Percentiles rank a stretch among this genome's conserved stretches.
Evolutionary conservation across 192 early-diverging fungal species (phyloP).

Genomic region (Podila minutissima): DNA sequence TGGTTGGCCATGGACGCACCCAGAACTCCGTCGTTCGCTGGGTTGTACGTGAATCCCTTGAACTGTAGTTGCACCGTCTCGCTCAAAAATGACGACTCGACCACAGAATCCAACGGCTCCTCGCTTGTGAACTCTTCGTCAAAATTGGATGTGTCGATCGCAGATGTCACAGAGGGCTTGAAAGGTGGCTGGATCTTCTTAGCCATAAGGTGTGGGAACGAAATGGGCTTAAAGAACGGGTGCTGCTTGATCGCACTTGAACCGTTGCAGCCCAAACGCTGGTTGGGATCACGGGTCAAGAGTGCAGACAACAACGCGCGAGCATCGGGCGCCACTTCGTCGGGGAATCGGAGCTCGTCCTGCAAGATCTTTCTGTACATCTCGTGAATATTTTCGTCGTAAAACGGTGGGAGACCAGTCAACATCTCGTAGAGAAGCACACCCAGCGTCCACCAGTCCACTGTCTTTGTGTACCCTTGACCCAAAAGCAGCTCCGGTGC

Average conservation of each 20-base stretch:
- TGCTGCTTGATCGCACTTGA: conserved; percentile 95
- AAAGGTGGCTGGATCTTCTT: conserved; percentile 95
- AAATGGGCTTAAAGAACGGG: conserved; percentile 90
- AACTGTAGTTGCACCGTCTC: conserved; percentile 95
- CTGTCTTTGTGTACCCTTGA: conserved; percentile 89
- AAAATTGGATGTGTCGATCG: conserved; percentile 97
- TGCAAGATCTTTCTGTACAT: conserved; percentile 96
- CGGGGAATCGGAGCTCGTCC: conserved; percentile 87
- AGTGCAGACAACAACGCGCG: conserved; percentile 74
- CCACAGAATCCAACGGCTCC: conserved; percentile 87
- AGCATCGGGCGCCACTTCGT: conserved; percentile 73
- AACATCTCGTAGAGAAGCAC: conserved; percentile 92
- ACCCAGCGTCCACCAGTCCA: conserved; percentile 99
- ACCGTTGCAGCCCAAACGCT: conserved; percentile 87
- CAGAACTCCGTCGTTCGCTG: conserved; percentile 77
- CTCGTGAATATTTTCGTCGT: conserved; percentile 94
- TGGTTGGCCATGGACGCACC: conserved; percentile 55
- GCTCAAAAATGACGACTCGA: conserved; percentile 83
- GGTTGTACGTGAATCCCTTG: conserved; percentile 92
- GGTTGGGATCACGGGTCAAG: conserved; percentile 81
- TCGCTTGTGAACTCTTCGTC: conserved; percentile 99
- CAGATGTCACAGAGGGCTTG: conserved; percentile 89
- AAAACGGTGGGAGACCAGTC: conserved; percentile 91
- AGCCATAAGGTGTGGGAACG: conserved; percentile 89
- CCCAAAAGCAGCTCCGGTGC: conserved; percentile 90